Evolutionary conservation across 2,329 filamentous ascomycete genomes (phyloP), one percentile per base, ranked within the genome.

Genomic region (Hypomyces rosellus): DNA sequence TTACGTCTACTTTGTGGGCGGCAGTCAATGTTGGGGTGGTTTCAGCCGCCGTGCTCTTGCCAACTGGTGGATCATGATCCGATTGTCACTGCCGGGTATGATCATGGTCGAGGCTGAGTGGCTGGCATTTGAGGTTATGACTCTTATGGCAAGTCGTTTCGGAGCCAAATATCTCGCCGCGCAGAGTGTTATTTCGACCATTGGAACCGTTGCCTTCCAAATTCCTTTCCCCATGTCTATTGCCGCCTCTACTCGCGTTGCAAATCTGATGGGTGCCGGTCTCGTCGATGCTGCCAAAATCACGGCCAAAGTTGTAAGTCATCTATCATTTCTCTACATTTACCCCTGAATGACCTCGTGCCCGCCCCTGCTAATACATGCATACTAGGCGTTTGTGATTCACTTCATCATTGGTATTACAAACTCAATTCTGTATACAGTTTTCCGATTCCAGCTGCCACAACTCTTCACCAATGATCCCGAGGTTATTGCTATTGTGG

Each of bases 101-200:
- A 74, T 96, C 57, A 96, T 96, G 91, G 86, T 97, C 2, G 84
- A 95, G 65, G 90, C 92, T 5, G 92, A 97, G 66, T 95, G 88
- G 71, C 78, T 96, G 11, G 90, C 91, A 6, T 97, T 97, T 65
- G 92, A 97, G 66, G 82, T 96, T 45, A 74, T 96, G 55, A 96
- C 90, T 0, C 75, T 96, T n/a, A 82, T 84, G 8, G 81, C 88
- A 0, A 88, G 85, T 46, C 88, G 87, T 59, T 84, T 96, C 51
- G 88, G 87, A 14, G 82, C 88, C 2, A 84, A 84, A 15, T 82
- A 86, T 54, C 79, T 97, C 1, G 92, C 92, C 0, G 91, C 93
- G 0, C 91, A 99, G 67, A 91, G 87, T 34, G 84, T 96, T 13
- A 74, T 97, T 2, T 80, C 85, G 18, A 93, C 87, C 0, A 74